Evolutionary conservation across 2,329 filamentous ascomycete species (phyloP).

Genomic region (Cercospora berteroae): DNA sequence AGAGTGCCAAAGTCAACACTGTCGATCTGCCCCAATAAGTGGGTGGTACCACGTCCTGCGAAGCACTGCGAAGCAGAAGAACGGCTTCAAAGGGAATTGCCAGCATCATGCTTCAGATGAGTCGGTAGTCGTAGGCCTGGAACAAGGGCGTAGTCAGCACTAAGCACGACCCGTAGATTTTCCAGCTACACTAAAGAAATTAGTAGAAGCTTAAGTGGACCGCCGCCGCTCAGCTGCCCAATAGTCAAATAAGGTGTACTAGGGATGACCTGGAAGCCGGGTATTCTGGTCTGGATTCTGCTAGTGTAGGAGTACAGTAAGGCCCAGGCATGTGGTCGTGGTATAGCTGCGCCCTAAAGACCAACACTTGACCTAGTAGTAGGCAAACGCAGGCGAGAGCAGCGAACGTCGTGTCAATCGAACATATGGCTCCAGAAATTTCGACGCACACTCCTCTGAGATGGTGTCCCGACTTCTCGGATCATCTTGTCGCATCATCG

Average conservation of each 20-base stretch:
- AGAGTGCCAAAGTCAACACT: too few species aligned
- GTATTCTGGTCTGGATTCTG: neutral
- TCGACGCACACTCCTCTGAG: neutral
- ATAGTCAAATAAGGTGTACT: neutral
- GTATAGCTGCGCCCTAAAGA: neutral
- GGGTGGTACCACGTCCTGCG: too few species aligned
- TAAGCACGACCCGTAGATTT: neutral
- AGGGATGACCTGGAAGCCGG: neutral
- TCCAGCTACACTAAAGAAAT: neutral
- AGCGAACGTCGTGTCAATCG: neutral
- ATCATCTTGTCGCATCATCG: neutral
- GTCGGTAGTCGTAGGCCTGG: neutral
- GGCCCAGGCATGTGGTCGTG: neutral
- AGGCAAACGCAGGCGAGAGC: neutral
- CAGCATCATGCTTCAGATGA: neutral
- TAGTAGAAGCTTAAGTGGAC: neutral
- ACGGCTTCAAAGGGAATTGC: neutral
- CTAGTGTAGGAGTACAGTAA: neutral
- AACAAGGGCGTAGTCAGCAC: neutral
- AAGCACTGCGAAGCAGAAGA: neutral
- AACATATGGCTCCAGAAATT: neutral
- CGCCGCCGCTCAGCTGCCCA: neutral
- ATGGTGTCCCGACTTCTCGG: neutral
- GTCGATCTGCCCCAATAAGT: too few species aligned
- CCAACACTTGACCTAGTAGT: neutral